A percentile compares a stretch with the other conserved stretches of the same genome.
Evolutionary conservation across 2,329 filamentous ascomycete genomes (phyloP).

Genomic region (Xylaria sp.): DNA sequence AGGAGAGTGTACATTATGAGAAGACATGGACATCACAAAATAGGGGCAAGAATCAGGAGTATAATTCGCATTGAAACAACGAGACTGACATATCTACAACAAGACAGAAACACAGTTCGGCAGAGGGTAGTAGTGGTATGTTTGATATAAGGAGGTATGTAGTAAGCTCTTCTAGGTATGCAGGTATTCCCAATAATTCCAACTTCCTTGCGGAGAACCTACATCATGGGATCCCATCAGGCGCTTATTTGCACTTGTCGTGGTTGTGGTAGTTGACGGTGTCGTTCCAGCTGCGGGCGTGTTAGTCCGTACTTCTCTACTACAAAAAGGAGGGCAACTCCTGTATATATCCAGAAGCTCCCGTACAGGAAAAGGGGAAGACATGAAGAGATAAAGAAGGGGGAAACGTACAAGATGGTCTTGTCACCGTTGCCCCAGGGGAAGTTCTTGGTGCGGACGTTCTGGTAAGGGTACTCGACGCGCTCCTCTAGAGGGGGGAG

Average conservation of each 20-base stretch:
- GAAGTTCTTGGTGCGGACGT: constrained; percentile 95
- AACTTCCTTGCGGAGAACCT: not conserved
- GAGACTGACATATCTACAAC: constrained; percentile 20
- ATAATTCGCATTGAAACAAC: constrained; percentile 17
- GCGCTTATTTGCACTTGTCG: constrained; percentile 57
- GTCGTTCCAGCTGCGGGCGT: constrained; percentile 72
- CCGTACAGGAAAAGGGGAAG: too few relatives aligned
- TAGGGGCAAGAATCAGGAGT: not conserved
- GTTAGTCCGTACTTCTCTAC: too few relatives aligned
- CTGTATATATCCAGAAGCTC: too few relatives aligned
- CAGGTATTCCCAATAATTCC: not conserved
- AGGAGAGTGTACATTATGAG: too few relatives aligned
- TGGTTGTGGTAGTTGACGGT: constrained; percentile 96
- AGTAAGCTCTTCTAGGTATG: too few relatives aligned
- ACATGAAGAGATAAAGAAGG: too few relatives aligned
- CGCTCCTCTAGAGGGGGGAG: constrained; percentile 84
- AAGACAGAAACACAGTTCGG: constrained; percentile 13
- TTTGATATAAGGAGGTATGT: constrained; percentile 4
- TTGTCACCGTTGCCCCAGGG: constrained; percentile 95
- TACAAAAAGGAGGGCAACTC: too few relatives aligned
- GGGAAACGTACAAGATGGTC: constrained; percentile 59
- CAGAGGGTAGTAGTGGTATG: not conserved
- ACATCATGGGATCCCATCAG: not conserved
- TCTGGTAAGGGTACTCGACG: constrained; percentile 92
- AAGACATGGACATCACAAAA: not conserved